These are phyloP conservation scores for Lithospermum erythrorhizon DNA, from an alignment of 257 asterid genomes.

Conservation along the genomic window DNA sequence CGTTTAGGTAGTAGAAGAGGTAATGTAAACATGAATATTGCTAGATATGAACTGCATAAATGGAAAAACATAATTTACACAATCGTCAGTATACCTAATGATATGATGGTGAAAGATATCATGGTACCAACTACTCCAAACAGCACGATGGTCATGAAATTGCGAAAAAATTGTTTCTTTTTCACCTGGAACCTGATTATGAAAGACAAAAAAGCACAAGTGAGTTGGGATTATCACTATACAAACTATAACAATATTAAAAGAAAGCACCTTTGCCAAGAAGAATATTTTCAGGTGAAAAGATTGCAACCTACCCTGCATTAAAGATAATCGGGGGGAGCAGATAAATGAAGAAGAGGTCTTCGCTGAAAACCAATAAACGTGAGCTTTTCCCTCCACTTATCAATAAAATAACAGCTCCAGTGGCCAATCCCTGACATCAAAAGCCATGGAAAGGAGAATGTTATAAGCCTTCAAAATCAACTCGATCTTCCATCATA, in stretches of 20 bases:
- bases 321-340: conserved; percentile 98
- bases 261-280: neutral
- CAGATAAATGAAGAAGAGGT: conserved; percentile 89
- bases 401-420: conserved; percentile 65
- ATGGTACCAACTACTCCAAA: conserved; percentile 94
- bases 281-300: neutral
- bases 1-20: neutral
- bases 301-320: conserved; percentile 56
- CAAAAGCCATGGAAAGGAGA: neutral
- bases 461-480: neutral
- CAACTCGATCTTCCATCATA: neutral
- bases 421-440: conserved; percentile 71
- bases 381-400: conserved; percentile 80
- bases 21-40: neutral
- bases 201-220: neutral
- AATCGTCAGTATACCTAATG: conserved; percentile 43
- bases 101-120: conserved; percentile 78
- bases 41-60: neutral
- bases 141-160: conserved; percentile 79
- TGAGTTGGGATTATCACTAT: neutral
- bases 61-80: neutral
- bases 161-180: conserved; percentile 97
- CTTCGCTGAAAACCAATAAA: conserved; percentile 89
- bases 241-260: neutral
- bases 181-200: conserved; percentile 92